These are phyloP conservation scores for Populus davidiana DNA, from an alignment of 345 rosid genomes.

Conservation along the genomic window DNA sequence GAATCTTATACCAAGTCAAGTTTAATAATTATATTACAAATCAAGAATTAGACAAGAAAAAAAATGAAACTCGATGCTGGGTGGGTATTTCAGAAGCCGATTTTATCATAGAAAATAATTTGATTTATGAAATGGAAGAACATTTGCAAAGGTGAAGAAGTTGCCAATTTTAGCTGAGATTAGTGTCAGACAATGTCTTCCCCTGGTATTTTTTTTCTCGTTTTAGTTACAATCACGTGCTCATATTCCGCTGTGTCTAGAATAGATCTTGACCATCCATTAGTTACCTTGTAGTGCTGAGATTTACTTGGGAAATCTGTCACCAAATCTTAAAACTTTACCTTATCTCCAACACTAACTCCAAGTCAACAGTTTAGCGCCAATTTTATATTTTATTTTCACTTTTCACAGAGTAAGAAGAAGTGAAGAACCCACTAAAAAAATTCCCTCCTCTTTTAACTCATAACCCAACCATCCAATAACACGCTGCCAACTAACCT, in stretches of 20 bases:
- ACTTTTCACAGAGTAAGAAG: slow-evolving; percentile 3
- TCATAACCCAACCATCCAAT: not conserved
- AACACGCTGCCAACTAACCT: not conserved
- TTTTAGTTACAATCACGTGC: not conserved
- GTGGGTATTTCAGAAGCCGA: no score
- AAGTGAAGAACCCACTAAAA: not conserved
- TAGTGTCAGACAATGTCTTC: not conserved
- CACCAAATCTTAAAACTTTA: not conserved
- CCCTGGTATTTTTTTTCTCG: not conserved
- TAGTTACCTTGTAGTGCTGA: no score
- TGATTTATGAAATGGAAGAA: not conserved
- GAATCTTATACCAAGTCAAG: no score
- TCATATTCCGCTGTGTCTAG: not conserved
- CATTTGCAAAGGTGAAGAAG: not conserved
- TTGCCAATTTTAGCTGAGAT: not conserved
- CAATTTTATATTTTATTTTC: slow-evolving; percentile 20
- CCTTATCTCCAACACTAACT: not conserved
- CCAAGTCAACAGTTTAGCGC: slow-evolving; percentile 34
- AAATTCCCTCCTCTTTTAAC: slow-evolving; percentile 4
- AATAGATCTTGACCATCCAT: not conserved
- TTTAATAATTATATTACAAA: no score
- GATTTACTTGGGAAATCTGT: no score
- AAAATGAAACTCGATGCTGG: no score
- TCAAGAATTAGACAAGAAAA: no score
- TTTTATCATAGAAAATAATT: no score